Base-by-base conservation (phyloP, 2,329 filamentous ascomycete species). In the Atkinsonella hypoxylon region DNA sequence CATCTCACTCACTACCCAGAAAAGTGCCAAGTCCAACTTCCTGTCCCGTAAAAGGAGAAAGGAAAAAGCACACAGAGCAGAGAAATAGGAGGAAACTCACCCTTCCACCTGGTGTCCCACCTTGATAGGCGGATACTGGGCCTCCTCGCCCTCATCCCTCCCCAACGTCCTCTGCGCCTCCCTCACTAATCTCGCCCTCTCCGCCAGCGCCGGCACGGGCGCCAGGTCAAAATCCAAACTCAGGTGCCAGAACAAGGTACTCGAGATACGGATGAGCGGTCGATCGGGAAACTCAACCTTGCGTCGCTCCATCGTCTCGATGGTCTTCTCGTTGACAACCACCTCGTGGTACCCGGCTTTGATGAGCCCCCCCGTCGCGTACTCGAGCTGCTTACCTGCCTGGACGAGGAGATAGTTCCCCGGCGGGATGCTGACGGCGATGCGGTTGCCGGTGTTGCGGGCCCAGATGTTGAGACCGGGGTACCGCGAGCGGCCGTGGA, bases 261-360 rank as follows among this genome's bases (percentile, higher is more conserved):
- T 79, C 36, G 76, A 79, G 60, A 82, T 81, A 46, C 78, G 69
- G 15, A 81, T 61, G 2, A 76, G 67, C 12, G 78, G 78, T 0
- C 77, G 63, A 17, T 74, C 71, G 0, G 76, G 74, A 11, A 64
- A 57, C 41, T 72, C 64, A 0, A 39, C 48, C 49, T 62, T 65
- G 39, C 78, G 70, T 47, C 60, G 60, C 54, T 68, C 68, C 3
- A 81, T 70, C 2, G 71, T 70, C 12, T 67, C 67, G 1, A 77
- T 53, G 0, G 78, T 82, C 55, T 66, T 62, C 8, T 75, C 69
- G 60, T 75, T 81, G 53, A 81, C 75, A 2, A 79, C 74, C 0
- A 82, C 78, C 67, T 82, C 78, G 64, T 82, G 78, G 65, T 70
- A 82, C 4, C 78, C 78, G 1, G 78, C 78, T 62, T 80, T 81